phyloP scores from a whole-genome alignment of 2,329 filamentous ascomycete genomes.

The Reticulascus tulasneorum region DNA sequence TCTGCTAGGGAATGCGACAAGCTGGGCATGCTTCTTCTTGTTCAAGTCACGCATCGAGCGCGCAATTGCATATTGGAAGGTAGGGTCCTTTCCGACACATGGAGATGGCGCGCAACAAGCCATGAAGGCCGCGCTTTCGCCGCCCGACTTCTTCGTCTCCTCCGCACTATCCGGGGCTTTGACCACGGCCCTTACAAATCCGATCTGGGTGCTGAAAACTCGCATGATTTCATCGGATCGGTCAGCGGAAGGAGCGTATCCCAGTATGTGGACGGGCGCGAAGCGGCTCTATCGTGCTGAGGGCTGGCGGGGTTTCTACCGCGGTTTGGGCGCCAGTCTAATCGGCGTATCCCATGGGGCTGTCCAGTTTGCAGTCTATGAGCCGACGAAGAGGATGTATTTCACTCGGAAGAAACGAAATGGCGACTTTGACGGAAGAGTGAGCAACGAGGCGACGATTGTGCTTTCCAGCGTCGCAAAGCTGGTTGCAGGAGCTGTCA shows the following conservation, averaged over 20 bases:
- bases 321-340: conserved; percentile 76
- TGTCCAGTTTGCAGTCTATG: conserved; percentile 94
- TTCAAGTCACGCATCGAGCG: conserved; percentile 57
- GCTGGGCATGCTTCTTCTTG: conserved; percentile 92
- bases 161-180: conserved; percentile 67
- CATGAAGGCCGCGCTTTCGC: conserved; percentile 41
- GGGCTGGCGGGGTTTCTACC: conserved; percentile 78
- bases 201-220: conserved; percentile 97
- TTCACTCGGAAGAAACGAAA: conserved; percentile 37
- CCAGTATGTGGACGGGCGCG: conserved; percentile 69
- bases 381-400: conserved; percentile 59
- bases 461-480: conserved; percentile 77
- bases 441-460: conserved; percentile 75
- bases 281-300: conserved; percentile 64
- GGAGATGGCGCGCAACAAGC: conserved; percentile 14
- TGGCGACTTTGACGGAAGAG: conserved; percentile 23
- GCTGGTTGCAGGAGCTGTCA: conserved; percentile 80
- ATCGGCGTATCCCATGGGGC: conserved; percentile 89
- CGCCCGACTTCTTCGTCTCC: conserved; percentile 75
- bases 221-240: conserved; percentile 88
- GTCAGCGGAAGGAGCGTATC: conserved; percentile 72
- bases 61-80: conserved; percentile 32
- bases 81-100: conserved; percentile 11
- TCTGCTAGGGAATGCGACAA: conserved; percentile 81
- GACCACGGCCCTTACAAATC: conserved; percentile 83